Evolutionary conservation across 257 asterid species (phyloP).

Genomic region (Rehmannia glutinosa): DNA sequence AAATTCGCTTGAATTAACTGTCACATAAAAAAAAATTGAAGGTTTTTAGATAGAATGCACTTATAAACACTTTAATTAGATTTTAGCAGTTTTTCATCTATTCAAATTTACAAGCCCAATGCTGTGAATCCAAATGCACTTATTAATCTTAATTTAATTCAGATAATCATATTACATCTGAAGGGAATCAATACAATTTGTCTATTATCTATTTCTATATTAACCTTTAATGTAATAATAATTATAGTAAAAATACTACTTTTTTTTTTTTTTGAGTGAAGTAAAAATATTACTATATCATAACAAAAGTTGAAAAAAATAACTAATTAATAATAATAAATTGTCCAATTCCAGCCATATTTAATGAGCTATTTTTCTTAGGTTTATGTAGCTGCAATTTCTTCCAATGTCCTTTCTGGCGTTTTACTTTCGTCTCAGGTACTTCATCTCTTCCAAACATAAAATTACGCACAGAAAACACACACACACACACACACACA

Average conservation of each 20-base stretch:
- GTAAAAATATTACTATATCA: background rate
- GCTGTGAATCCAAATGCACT: background rate
- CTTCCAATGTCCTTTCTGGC: conserved; percentile 9
- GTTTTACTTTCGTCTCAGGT: conserved; percentile 26
- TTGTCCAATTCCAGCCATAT: conserved; percentile 6
- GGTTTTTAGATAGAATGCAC: no score
- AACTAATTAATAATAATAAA: background rate
- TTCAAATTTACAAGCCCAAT: background rate
- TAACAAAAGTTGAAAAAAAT: background rate
- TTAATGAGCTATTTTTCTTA: conserved; percentile 16
- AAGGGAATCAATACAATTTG: background rate
- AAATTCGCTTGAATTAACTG: no score
- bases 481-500: background rate
- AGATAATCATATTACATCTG: background rate
- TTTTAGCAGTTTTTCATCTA: background rate
- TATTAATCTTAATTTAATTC: no score
- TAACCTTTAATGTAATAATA: background rate
- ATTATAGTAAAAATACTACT: no score
- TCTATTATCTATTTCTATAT: background rate
- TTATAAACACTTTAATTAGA: no score
- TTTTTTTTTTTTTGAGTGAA: no score
- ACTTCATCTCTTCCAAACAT: conserved; percentile 18
- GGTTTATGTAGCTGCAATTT: conserved; percentile 21
- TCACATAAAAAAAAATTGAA: no score
- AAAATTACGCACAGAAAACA: conserved; percentile 6